phyloP scores from a whole-genome alignment of 1,284 basidiomycete species.

The Trametes polyzona region DNA sequence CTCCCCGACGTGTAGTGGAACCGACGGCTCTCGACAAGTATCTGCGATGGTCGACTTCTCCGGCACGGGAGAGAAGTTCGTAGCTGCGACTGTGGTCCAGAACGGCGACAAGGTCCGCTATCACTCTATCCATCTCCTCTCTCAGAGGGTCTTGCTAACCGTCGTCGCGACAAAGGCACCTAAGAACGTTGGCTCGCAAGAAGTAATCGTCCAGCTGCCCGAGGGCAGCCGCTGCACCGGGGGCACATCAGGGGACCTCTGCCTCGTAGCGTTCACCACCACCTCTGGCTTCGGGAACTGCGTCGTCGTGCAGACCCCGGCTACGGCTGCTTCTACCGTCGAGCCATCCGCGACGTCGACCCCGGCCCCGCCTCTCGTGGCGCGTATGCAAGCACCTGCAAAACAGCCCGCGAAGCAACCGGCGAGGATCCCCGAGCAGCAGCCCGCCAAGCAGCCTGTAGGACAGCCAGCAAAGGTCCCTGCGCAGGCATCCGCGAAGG shows the following conservation, averaged over 20 bases:
- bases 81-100: slow-evolving; percentile 38
- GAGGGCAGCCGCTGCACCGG: slow-evolving; percentile 52
- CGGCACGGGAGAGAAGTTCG: slow-evolving; percentile 44
- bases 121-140: too few relatives aligned
- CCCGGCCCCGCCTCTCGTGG: too few relatives aligned
- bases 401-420: too few relatives aligned
- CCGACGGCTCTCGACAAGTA: slow-evolving; percentile 56
- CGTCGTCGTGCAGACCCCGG: slow-evolving; percentile 40
- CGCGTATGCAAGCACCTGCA: too few relatives aligned
- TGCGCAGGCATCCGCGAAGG: too few relatives aligned
- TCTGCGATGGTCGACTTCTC: slow-evolving; percentile 40
- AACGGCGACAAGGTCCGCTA: slow-evolving; percentile 44
- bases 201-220: slow-evolving; percentile 48
- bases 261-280: slow-evolving; percentile 51
- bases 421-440: too few relatives aligned
- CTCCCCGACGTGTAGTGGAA: slow-evolving; percentile 33
- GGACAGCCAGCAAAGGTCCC: too few relatives aligned
- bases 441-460: too few relatives aligned
- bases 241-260: slow-evolving; percentile 45
- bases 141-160: slow-evolving; percentile 6
- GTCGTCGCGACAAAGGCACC: slow-evolving; percentile 31
- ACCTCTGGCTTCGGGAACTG: slow-evolving; percentile 56
- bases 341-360: too few relatives aligned
- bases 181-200: slow-evolving; percentile 39
- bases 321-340: too few relatives aligned